Conservation (phyloP, 2,329 filamentous ascomycete genomes). For the Metarhizium rileyi region DNA sequence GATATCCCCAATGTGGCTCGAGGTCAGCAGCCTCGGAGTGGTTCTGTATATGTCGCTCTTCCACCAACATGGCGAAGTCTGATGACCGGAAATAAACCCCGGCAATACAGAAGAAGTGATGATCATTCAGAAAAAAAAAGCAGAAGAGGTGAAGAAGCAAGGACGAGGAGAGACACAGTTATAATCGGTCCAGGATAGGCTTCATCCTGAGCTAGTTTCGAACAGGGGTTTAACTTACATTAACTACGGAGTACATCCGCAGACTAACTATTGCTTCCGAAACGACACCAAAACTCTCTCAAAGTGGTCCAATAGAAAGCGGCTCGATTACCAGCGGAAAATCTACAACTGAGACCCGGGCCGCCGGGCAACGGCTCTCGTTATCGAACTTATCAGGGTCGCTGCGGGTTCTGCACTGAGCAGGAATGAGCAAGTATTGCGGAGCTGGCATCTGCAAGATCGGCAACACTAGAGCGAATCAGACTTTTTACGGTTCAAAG, state of each 20-base stretch:
- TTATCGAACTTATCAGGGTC: background rate
- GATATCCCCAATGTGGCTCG: slow-evolving; percentile 38
- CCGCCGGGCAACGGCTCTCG: background rate
- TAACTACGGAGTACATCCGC: no score
- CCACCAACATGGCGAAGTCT: slow-evolving; percentile 7
- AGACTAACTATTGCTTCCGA: no score
- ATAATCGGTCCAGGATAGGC: background rate
- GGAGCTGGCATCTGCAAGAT: slow-evolving; percentile 5
- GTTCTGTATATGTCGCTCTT: slow-evolving; percentile 32
- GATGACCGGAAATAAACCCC: background rate
- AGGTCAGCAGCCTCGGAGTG: slow-evolving; percentile 23
- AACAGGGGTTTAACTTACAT: background rate
- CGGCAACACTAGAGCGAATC: background rate
- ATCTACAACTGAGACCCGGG: no score
- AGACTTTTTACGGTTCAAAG: background rate
- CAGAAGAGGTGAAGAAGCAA: background rate
- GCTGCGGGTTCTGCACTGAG: slow-evolving; percentile 13
- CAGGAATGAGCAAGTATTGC: slow-evolving; percentile 29
- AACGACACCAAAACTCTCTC: no score
- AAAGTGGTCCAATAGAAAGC: no score
- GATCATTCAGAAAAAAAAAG: background rate
- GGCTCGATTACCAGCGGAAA: no score
- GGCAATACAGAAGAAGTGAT: background rate
- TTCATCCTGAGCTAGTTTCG: background rate
- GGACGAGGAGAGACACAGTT: background rate